These are phyloP conservation scores for Tulasnella sp. DNA, from an alignment of 768 basidiomycete genomes.

Conservation along the genomic window DNA sequence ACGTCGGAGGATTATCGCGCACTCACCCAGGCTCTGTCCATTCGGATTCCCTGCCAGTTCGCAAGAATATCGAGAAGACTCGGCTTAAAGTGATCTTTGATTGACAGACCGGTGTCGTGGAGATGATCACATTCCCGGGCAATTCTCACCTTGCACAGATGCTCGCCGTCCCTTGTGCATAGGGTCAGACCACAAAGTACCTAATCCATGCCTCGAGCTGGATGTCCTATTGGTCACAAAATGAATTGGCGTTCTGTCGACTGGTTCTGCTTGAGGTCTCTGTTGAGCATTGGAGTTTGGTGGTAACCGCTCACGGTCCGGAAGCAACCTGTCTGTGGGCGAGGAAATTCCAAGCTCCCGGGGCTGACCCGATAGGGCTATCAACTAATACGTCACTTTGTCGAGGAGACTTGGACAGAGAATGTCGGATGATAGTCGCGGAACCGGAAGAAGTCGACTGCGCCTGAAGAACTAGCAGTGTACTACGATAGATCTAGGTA, in stretches of 20 bases:
- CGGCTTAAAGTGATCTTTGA: background rate
- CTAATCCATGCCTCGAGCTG: background rate
- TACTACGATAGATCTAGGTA: background rate
- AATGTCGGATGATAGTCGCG: background rate
- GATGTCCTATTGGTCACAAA: background rate
- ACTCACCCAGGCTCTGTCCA: background rate
- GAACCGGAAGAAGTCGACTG: background rate
- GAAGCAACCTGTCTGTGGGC: background rate
- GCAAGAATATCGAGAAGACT: background rate
- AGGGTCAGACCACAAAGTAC: background rate
- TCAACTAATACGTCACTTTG: background rate
- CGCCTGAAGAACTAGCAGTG: background rate
- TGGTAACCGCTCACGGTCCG: background rate
- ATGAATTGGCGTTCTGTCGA: background rate
- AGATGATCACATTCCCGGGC: background rate
- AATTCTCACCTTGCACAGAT: background rate
- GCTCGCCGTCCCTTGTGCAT: background rate
- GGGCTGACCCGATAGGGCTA: background rate
- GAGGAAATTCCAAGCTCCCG: background rate
- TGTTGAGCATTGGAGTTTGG: background rate
- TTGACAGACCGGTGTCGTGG: background rate
- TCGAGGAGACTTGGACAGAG: background rate
- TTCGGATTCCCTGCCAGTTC: background rate
- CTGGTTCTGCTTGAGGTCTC: background rate
- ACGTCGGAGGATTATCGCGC: background rate